Evolutionary conservation across 2,329 filamentous ascomycete species (phyloP), one percentile per base, ranked within the genome.

Genomic region (Diatrype stigma): DNA sequence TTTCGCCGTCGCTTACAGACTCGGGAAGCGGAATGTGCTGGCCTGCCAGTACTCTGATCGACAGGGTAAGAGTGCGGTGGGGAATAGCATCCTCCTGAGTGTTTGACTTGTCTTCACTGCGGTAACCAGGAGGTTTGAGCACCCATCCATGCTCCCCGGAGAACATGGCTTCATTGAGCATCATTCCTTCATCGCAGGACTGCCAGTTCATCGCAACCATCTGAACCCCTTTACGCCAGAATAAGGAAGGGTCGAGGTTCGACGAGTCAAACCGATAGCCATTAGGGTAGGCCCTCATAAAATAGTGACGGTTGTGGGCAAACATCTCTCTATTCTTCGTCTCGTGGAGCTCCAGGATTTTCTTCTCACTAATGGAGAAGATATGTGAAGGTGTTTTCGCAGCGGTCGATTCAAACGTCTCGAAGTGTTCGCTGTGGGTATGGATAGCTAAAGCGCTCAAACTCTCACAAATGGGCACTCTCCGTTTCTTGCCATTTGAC

Each of bases 141-240:
- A 92, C 83, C 89, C 90, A 96, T 38, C 93, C 92, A 40, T 81
- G 74, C 47, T 89, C 87, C 10, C 84, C 89, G 34, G 90, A 89
- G 67, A 97, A 99, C 94, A 99, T 97, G 65, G 89, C 94, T 63
- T 96, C 88, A 65, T 97, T 97, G 65, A 99, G 82, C 77, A 97
- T 95, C 82, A 96, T 95, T 42, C 90, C 89, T 51, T 94, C 84
- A 66, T 97, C 93, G 59, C 92, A 87, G 2, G 87, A 93, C 70
- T 99, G 94, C 93, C 94, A 97, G 68, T 99, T 99, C 68, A 97
- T 80, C 17, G 94, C 93, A 5, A 90, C 92, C 93, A 99, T 97
- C 69, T 99, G 94, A 19, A 96, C 92, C 26, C 94, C 94, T 48
- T 89, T 85, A 46, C 91, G 85, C 94, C 94, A 99, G 66, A 91